Percentiles rank a stretch among this genome's conserved stretches.
phyloP scores from a whole-genome alignment of 176 grass and related monocot genomes.

The Eleusine indica region DNA sequence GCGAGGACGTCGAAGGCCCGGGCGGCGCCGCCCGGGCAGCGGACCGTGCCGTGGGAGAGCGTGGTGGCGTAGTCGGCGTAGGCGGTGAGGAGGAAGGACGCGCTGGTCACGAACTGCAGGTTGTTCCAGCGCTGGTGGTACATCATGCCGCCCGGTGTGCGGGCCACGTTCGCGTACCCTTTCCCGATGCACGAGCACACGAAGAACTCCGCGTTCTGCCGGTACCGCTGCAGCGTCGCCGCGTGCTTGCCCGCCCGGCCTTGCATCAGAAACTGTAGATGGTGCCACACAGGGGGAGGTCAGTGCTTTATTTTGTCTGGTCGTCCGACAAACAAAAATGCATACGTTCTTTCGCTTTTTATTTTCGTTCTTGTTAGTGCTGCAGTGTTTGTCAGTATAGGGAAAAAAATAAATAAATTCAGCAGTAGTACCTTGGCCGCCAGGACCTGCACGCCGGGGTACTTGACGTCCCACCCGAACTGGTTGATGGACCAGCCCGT shows the following conservation, averaged over 20 bases:
- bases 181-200: slow-evolving; percentile 88
- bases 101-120: slow-evolving; percentile 87
- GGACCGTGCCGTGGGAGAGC: slow-evolving; percentile 42
- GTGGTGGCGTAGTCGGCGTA: slow-evolving; percentile 73
- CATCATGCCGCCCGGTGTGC: slow-evolving; percentile 81
- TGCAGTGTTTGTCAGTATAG: too few relatives aligned
- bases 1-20: slow-evolving; percentile 59
- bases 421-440: slow-evolving; percentile 59
- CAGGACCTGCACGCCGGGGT: slow-evolving; percentile 82
- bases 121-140: slow-evolving; percentile 98
- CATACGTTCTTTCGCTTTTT: background rate
- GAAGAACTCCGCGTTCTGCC: slow-evolving; percentile 84
- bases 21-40: slow-evolving; percentile 50
- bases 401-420: too few relatives aligned
- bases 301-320: background rate
- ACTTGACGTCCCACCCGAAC: slow-evolving; percentile 98
- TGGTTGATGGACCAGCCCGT: slow-evolving; percentile 76
- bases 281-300: background rate
- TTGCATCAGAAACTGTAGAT: slow-evolving; percentile 53
- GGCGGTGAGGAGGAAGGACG: slow-evolving; percentile 76
- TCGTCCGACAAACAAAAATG: background rate
- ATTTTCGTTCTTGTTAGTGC: too few relatives aligned
- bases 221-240: slow-evolving; percentile 64
- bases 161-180: slow-evolving; percentile 52
- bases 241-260: slow-evolving; percentile 65